These are phyloP conservation scores for Didymella keratinophila DNA, from an alignment of 2,329 filamentous ascomycete species.

Conservation along the genomic window DNA sequence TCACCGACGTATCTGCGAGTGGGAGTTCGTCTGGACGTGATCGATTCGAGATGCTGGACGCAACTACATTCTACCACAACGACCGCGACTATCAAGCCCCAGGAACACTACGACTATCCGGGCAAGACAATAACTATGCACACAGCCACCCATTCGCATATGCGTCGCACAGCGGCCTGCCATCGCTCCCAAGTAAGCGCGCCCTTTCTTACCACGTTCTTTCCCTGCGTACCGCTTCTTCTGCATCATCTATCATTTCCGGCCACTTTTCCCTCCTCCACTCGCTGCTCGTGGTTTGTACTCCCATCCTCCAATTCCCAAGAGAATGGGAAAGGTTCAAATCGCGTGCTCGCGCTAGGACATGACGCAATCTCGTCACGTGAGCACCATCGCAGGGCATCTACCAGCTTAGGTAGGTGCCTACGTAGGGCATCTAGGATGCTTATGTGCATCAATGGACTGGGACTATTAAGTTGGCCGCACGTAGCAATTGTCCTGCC, in stretches of 20 bases:
- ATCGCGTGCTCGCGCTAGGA: too few species aligned
- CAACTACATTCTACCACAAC: slow-evolving; percentile 39
- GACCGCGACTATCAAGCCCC: slow-evolving; percentile 33
- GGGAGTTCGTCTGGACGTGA: slow-evolving; percentile 53
- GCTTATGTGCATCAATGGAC: slow-evolving; percentile 3
- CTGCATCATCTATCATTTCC: slow-evolving; percentile 14
- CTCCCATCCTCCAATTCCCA: slow-evolving; percentile 5
- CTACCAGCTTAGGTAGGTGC: slow-evolving; percentile 32
- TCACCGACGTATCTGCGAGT: slow-evolving; percentile 47
- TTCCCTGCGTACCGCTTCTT: slow-evolving; percentile 15
- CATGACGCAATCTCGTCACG: slow-evolving; percentile 29
- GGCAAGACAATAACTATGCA: slow-evolving; percentile 28
- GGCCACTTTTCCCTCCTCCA: slow-evolving; percentile 13
- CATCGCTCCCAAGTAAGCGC: slow-evolving; percentile 35
- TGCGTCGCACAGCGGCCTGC: slow-evolving; percentile 33
- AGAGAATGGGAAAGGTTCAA: too few species aligned
- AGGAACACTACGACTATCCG: slow-evolving; percentile 26
- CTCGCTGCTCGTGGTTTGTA: slow-evolving; percentile 23
- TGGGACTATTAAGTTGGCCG: slow-evolving; percentile 5
- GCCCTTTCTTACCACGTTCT: slow-evolving; percentile 14
- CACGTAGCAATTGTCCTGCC: slow-evolving; percentile 3
- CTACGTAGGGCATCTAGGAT: slow-evolving; percentile 22
- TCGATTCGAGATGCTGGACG: slow-evolving; percentile 39
- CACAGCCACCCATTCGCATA: slow-evolving; percentile 29
- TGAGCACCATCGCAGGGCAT: slow-evolving; percentile 24